Conservation (phyloP, 768 basidiomycete genomes). For the Pleurotus tuber-regium region DNA sequence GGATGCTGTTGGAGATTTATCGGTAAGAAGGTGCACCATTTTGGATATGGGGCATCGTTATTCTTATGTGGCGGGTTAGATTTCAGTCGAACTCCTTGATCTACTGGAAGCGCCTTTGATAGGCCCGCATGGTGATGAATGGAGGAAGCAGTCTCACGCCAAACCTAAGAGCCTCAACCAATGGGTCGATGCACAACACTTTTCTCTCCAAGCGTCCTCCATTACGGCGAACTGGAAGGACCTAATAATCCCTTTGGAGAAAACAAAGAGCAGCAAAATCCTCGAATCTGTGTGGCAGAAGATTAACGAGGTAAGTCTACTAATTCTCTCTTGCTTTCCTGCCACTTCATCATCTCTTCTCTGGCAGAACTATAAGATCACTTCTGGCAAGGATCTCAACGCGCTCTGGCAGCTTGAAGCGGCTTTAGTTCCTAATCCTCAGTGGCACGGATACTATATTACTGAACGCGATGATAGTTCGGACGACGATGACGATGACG, state of each 20-base stretch:
- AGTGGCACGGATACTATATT: constrained; percentile 51
- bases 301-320: constrained; percentile 52
- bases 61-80: constrained; percentile 32
- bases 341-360: constrained; percentile 11
- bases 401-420: constrained; percentile 61
- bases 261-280: constrained; percentile 43
- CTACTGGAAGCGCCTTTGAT: constrained; percentile 62
- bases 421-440: constrained; percentile 48
- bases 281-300: constrained; percentile 64
- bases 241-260: constrained; percentile 56
- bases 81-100: constrained; percentile 63
- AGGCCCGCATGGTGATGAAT: constrained; percentile 50
- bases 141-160: constrained; percentile 45
- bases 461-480: constrained; percentile 27
- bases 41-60: not conserved
- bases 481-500: constrained; percentile 18
- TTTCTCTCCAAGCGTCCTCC: constrained; percentile 57
- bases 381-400: constrained; percentile 56
- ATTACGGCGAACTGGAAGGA: constrained; percentile 50
- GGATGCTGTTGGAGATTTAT: constrained; percentile 81
- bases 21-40: constrained; percentile 41
- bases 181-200: constrained; percentile 70
- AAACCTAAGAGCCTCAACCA: constrained; percentile 60
- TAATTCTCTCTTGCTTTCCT: constrained; percentile 16
- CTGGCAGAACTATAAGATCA: constrained; percentile 54